Evolutionary conservation across 805 yeast species (phyloP).

Genomic region (Metschnikowia colocasiae): DNA sequence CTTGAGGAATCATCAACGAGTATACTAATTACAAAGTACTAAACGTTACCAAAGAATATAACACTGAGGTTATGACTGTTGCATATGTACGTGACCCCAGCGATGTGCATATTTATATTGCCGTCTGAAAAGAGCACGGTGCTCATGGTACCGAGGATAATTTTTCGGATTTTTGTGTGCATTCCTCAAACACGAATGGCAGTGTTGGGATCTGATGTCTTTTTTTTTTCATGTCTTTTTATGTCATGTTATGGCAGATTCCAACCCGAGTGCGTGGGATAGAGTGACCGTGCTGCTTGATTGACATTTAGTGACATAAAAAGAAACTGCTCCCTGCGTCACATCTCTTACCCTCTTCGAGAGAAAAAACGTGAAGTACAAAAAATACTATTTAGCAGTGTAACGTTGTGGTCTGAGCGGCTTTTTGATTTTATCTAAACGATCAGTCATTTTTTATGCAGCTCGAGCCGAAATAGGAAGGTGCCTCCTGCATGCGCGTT

Average conservation of each 20-base stretch:
- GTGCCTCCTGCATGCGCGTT: conserved; percentile 11
- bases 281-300: too few relatives aligned
- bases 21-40: too few relatives aligned
- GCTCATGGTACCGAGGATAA: background rate
- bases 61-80: background rate
- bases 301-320: too few relatives aligned
- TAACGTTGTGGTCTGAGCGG: background rate
- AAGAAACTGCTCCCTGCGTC: too few relatives aligned
- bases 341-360: too few relatives aligned
- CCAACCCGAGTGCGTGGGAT: too few relatives aligned
- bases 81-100: background rate
- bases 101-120: background rate
- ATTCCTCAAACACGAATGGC: background rate
- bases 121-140: background rate
- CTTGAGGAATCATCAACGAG: too few relatives aligned
- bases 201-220: background rate
- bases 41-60: too few relatives aligned
- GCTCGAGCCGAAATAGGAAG: conserved; percentile 6
- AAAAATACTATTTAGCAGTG: background rate
- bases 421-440: conserved; percentile 14
- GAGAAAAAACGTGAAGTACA: too few relatives aligned
- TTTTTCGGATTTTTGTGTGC: background rate
- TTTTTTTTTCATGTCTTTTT: background rate
- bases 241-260: background rate
- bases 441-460: conserved; percentile 12